phyloP scores from a whole-genome alignment of 306 rosid species.

The Vigna nakashimae region DNA sequence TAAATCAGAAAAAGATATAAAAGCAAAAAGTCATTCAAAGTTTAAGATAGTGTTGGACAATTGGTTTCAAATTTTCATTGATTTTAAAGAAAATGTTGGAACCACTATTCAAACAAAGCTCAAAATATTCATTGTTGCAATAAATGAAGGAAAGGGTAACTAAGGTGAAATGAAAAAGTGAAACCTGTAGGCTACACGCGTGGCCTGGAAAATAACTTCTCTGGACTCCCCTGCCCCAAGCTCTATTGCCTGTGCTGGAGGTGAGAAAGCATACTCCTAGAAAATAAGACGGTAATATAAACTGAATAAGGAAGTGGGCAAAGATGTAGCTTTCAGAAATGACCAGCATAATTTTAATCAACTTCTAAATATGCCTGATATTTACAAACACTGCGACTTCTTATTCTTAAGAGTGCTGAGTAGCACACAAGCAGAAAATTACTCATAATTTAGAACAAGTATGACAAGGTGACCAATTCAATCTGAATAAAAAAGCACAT shows the following conservation, averaged over 20 bases:
- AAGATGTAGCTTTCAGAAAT: constrained; percentile 33
- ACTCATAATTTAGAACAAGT: neutral
- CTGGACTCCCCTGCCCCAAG: constrained; percentile 89
- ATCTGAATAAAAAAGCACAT: constrained; percentile 27
- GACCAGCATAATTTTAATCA: constrained; percentile 30
- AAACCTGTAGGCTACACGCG: constrained; percentile 98
- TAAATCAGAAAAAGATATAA: constrained; percentile 1
- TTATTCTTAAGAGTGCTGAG: constrained; percentile 8
- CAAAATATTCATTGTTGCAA: constrained; percentile 11
- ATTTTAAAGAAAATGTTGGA: constrained; percentile 19
- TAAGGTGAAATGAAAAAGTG: constrained; percentile 41
- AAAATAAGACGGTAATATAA: constrained; percentile 17
- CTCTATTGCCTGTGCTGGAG: constrained; percentile 89
- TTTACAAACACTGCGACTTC: constrained; percentile 34
- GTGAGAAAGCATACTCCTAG: constrained; percentile 94
- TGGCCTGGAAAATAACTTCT: constrained; percentile 88
- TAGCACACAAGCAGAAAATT: constrained; percentile 34
- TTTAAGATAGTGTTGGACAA: neutral
- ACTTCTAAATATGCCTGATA: constrained; percentile 20
- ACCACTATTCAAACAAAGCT: neutral
- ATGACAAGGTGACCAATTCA: constrained; percentile 10
- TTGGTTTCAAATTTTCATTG: constrained; percentile 11
- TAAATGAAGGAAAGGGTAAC: constrained; percentile 31
- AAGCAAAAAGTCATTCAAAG: neutral
- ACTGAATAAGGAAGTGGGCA: constrained; percentile 42